These are phyloP conservation scores for Cryphonectria nitschkei DNA, from an alignment of 2,329 filamentous ascomycete species.

Conservation along the genomic window DNA sequence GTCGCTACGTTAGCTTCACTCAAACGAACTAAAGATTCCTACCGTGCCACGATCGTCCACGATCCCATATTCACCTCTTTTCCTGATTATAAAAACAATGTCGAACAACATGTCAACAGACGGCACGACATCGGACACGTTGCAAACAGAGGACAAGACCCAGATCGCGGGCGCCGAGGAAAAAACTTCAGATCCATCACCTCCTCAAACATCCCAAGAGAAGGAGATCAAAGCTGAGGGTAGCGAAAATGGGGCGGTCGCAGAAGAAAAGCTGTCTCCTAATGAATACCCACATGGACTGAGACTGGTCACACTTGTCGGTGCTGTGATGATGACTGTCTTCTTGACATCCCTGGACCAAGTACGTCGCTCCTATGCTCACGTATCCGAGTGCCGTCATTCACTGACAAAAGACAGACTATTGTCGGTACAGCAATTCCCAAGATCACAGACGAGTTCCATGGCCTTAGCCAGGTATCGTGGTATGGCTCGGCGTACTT, in stretches of 20 bases:
- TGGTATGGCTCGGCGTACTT: constrained; percentile 25
- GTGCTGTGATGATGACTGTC: constrained; percentile 7
- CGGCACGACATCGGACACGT: not conserved
- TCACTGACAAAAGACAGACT: constrained; percentile 10
- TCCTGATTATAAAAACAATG: not conserved
- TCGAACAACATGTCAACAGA: not conserved
- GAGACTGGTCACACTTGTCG: not conserved
- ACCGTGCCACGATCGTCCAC: too few species aligned
- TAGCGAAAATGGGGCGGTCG: not conserved
- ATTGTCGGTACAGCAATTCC: constrained; percentile 23
- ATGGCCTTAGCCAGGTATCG: constrained; percentile 12
- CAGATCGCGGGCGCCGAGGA: not conserved
- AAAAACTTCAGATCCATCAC: not conserved
- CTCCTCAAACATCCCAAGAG: not conserved
- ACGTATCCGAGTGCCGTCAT: not conserved
- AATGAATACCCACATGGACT: not conserved
- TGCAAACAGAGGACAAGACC: not conserved
- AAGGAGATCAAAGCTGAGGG: not conserved
- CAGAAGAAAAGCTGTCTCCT: not conserved
- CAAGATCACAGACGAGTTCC: constrained; percentile 22
- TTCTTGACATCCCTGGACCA: constrained; percentile 16
- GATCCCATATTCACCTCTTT: not conserved
- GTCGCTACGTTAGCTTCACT: not conserved
- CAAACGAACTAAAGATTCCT: not conserved
- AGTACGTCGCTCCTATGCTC: not conserved